Base-by-base conservation (phyloP, 1,284 basidiomycete genomes). In the Vanrija sp. region DNA sequence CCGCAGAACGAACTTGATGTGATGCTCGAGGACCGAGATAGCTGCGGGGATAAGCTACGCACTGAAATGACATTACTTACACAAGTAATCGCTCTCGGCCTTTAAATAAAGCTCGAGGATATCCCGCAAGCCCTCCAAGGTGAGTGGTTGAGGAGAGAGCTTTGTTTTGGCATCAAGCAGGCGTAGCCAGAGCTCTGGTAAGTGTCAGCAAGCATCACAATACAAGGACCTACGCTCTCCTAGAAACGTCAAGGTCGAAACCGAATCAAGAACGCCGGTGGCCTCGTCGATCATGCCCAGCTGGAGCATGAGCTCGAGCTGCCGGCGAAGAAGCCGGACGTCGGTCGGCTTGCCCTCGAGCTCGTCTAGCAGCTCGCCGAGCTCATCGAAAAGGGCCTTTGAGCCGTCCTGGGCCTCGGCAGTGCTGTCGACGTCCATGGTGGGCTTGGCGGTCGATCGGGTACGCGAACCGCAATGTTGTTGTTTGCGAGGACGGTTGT, bases 81-180 rank as follows among this genome's bases (percentile, higher is more conserved):
- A 91, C 28, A 91, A 68, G 69, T 92, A 92, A 66, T 93, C 90
- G 16, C 74, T 76, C 69, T 90, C 88, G 16, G 90, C 89, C 45
- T 80, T 81, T 43, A 79, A 74, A 68, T 86, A 91, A 45, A 85
- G 62, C n/a, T 81, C 80, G 54, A 89, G 72, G 12, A 89, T 71
- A 46, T 85, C 83, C 43, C 81, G 67, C 21, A 85, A 77, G 14
- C 80, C 82, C 46, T 83, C 80, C 9, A 72, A 51, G n/a, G 51
- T 62, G 5, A 69, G 43, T 1, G 61, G 60, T 21, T 45, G 39
- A 16, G 49, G 15, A 9, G 58, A 16, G 10, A 55, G n/a, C 15
- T 46, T n/a, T 6, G 10, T 46, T 18, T 61, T 51, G 12, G 52
- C 49, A 38, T 74, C 65, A 45, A 75, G 50, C 42, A 68, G 63